A percentile compares a stretch with the other conserved stretches of the same genome.
Conservation (phyloP, 2,329 filamentous ascomycete species). For the Ilyonectria destructans region DNA sequence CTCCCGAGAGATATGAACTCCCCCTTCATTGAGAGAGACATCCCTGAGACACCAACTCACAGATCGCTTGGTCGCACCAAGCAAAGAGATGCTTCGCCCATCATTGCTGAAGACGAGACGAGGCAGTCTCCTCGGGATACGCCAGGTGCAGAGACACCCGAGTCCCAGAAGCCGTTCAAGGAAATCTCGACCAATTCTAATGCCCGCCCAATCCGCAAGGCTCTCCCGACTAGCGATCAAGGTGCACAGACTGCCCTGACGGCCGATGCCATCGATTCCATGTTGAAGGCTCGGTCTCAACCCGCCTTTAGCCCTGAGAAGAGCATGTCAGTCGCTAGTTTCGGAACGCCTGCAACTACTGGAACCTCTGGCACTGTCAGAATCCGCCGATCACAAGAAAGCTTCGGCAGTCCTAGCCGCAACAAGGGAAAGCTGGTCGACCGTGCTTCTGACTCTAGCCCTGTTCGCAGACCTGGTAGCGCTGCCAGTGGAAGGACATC, state of each 20-base stretch:
- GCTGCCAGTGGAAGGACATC: slow-evolving; percentile 75
- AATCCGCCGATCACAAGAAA: slow-evolving; percentile 66
- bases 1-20: slow-evolving; percentile 64
- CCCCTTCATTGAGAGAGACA: slow-evolving; percentile 49
- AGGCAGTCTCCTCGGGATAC: slow-evolving; percentile 66
- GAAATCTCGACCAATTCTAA: slow-evolving; percentile 75
- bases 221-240: slow-evolving; percentile 73
- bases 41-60: slow-evolving; percentile 59
- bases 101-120: slow-evolving; percentile 78
- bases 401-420: slow-evolving; percentile 61
- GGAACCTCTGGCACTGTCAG: slow-evolving; percentile 61
- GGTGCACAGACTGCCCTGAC: slow-evolving; percentile 88
- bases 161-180: slow-evolving; percentile 73
- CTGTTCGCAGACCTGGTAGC: slow-evolving; percentile 77
- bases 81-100: slow-evolving; percentile 57
- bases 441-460: slow-evolving; percentile 57
- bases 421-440: slow-evolving; percentile 58
- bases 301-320: slow-evolving; percentile 52
- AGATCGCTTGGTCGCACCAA: slow-evolving; percentile 63
- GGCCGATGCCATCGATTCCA: slow-evolving; percentile 84
- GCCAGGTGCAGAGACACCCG: slow-evolving; percentile 63
- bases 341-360: slow-evolving; percentile 54
- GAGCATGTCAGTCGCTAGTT: slow-evolving; percentile 55
- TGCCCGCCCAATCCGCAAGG: slow-evolving; percentile 59
- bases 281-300: slow-evolving; percentile 69